phyloP scores from a whole-genome alignment of 805 yeast species.

The Saccharomycopsis sp. region DNA sequence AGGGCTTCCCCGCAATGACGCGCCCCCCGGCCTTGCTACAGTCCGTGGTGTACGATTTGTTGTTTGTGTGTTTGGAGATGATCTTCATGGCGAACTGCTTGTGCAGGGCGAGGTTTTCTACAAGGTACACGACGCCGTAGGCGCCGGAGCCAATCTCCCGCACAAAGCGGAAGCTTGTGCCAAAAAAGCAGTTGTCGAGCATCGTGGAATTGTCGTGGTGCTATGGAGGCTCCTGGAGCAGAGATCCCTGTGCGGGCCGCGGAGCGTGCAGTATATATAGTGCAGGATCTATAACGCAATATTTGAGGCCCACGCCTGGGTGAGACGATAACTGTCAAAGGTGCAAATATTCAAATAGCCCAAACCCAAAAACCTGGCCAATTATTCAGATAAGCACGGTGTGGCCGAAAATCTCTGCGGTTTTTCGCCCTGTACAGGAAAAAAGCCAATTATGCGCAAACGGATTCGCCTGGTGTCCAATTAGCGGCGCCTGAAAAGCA shows the following conservation, averaged over 20 bases:
- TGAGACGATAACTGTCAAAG: background rate
- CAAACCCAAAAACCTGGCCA: background rate
- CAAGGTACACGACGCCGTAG: constrained; percentile 72
- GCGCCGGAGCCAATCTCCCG: constrained; percentile 76
- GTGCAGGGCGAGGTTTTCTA: constrained; percentile 46
- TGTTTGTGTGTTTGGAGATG: constrained; percentile 29
- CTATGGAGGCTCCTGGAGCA: background rate
- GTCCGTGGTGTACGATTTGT: constrained; percentile 18
- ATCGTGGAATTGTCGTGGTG: background rate
- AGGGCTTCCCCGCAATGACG: constrained; percentile 18
- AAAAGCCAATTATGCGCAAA: background rate
- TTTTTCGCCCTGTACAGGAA: background rate
- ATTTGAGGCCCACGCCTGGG: background rate
- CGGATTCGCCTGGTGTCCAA: background rate
- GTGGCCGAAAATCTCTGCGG: background rate
- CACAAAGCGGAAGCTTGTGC: constrained; percentile 35
- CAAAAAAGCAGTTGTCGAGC: constrained; percentile 1
- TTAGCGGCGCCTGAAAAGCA: no score
- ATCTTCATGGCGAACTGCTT: constrained; percentile 65
- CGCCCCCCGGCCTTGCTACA: constrained; percentile 28
- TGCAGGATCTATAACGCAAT: background rate
- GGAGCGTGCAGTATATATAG: background rate
- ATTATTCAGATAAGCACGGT: background rate
- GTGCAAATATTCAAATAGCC: background rate
- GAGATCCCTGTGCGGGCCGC: background rate